Evolutionary conservation across 495 filamentous ascomycete species (phyloP), one percentile per base, ranked within the genome.

Genomic region (Achaetomiella virescens): DNA sequence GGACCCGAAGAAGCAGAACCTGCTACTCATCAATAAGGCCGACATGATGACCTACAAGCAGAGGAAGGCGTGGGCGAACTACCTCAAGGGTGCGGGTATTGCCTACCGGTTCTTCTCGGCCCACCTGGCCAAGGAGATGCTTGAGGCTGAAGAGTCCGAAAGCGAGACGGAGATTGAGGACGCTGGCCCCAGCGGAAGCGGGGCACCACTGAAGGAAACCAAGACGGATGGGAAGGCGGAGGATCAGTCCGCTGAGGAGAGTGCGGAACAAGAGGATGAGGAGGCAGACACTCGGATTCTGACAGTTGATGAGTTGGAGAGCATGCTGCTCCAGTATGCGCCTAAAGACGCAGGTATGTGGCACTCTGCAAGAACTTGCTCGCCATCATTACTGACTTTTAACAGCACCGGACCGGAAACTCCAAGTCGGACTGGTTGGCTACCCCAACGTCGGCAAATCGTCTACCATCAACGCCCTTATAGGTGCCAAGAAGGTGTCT

Each of bases 401-500:
- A 17, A 15, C 24, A 66, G 62, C 54, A 10, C 57, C 75, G 12
- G 76, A 80, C 11, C 79, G 80, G 58, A 97, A 92, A 68, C 85
- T 89, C 17, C 81, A 85, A 55, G 93, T 99, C 63, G 95, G 95
- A 60, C 79, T 99, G 14, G 93, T 99, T 49, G 95, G 95, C 29
- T 99, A 99, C 75, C 95, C 95, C 58, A 99, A 99, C 73, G 95
- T 97, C 61, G 95, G 95, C 65, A 99, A 99, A 72, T 97, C 95
- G 7, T 96, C 90, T 38, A 99, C 95, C 8, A 97, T 99, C 78
- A 99, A 99, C 74, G 92, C 95, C 12, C 83, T 99, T 38, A 89
- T 97, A 55, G 95, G 95, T 48, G 87, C 95, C 52, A 97, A 96
- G 79, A 97, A 97, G 73, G 95, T 99, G 5, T 97, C 92, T 2